Evolutionary conservation across 345 rosid genomes (phyloP), one percentile per base, ranked within the genome.

Genomic region (Populus ilicifolia): DNA sequence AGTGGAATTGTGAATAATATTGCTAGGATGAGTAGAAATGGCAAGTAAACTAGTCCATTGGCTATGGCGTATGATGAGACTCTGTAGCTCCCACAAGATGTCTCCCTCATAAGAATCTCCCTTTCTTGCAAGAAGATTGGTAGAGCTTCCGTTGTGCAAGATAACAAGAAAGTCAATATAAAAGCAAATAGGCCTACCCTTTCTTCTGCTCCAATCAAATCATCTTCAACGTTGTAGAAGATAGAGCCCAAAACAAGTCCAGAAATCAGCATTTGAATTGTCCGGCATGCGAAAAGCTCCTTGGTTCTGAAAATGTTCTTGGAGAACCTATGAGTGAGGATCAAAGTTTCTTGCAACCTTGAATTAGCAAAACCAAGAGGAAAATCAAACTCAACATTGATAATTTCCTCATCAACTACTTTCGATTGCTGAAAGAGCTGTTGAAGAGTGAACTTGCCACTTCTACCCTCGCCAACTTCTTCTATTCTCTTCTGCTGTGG

Each of bases 151-250:
- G 91, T 90, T 70, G 97, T 89, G 85, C 88, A 86, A 41, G 99
- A 90, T 10, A 96, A 84, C 89, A 93, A 79, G 84, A 93, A 93
- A 13, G 98, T 96, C 74, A 96, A 77, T 81, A 90, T 88, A 79
- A 96, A 96, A 0, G 99, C 99, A 71, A 93, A 96, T 38, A 96
- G 83, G 16, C 99, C 99, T n/a, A 96, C 98, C 69, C 89, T 86
- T 83, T 92, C 97, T 33, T 87, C 79, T 1, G 99, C 91, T 50
- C 98, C 97, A 1, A 68, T 23, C 4, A 93, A 54, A 83, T 90
- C 89, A 23, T 90, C 92, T 75, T 83, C 87, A 8, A 89, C 84
- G 62, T 88, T 84, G 81, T 84, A 85, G 75, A 96, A 96, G 71
- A 96, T 91, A 27, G 94, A 90, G n/a, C 99, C 99, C 20, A 96